Base-by-base conservation (phyloP, 2,329 filamentous ascomycete species). In the Phyllosticta paracitricarpa region DNA sequence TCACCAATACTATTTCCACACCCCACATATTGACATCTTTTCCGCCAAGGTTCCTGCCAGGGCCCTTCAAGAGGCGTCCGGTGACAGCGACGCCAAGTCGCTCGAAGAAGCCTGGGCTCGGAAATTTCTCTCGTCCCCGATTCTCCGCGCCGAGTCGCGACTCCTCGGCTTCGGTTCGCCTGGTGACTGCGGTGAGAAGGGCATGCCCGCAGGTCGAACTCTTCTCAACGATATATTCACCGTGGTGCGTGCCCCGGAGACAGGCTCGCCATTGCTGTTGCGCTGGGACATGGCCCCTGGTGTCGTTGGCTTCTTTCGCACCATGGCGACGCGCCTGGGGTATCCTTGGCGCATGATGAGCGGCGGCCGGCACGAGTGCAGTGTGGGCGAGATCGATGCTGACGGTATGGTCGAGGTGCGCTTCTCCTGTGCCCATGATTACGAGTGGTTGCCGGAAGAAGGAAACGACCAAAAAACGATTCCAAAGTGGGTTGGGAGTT, bases 281-380 rank as follows among this genome's bases (percentile, higher is more conserved):
- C 25, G 19, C 7, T 61, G 59, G 59, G 25, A 48, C 12, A 53
- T 54, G 6, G 48, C 59, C 3, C n/a, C 48, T 17, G 28, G 35
- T 10, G 28, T 19, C 17, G 55, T 57, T 8, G 59, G 25, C 48
- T 53, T 54, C 14, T 24, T 57, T 33, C 48, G 30, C 19, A 30
- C n/a, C 9, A 54, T 40, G 6, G 54, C 55, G n/a, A n/a, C 54
- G 7, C 25, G 24, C 3, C 53, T 54, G 59, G 59, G 55, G 19
- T 61, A 61, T n/a, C 59, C 59, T 33, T 61, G 59, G 59, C 59
- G 59, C 7, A 35, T 61, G 14, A 57, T 57, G 59, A 61, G 54
- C 33, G 59, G 59, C 1, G 59, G 59, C 28, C 30, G 59, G 2
- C 59, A 61, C 22, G 59, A 61, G 59, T 48, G n/a, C 4, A 54